Percentiles rank a stretch among this genome's conserved stretches.
phyloP scores from a whole-genome alignment of 768 basidiomycete species.

The Tricholoma terreum region DNA sequence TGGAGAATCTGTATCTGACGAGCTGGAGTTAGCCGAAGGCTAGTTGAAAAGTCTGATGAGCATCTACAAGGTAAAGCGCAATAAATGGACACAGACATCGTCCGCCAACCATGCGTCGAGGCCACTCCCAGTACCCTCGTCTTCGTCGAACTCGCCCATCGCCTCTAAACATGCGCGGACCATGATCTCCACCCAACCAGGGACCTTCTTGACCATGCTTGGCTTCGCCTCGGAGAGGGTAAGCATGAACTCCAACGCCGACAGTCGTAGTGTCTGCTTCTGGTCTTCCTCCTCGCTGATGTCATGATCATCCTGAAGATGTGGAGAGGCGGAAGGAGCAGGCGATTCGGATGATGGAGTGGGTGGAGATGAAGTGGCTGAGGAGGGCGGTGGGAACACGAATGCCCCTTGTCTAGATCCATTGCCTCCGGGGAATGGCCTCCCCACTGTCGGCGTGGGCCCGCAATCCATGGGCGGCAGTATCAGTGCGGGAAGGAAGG shows the following conservation, averaged over 20 bases:
- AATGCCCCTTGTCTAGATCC: constrained; percentile 34
- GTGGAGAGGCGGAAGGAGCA: constrained; percentile 17
- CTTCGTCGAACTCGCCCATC: constrained; percentile 75
- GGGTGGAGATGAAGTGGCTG: not conserved
- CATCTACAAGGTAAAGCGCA: not conserved
- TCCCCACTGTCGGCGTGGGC: constrained; percentile 46
- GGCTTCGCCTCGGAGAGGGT: constrained; percentile 74
- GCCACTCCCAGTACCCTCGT: constrained; percentile 31
- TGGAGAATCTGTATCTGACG: constrained; percentile 60
- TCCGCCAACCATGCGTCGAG: constrained; percentile 65
- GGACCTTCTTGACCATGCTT: constrained; percentile 61
- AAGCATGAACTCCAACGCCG: constrained; percentile 82
- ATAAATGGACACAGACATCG: constrained; percentile 52
- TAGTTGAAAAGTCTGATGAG: constrained; percentile 22
- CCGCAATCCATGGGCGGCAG: constrained; percentile 53
- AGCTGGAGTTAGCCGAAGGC: constrained; percentile 61
- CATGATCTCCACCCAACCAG: constrained; percentile 68
- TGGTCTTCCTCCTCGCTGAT: constrained; percentile 54
- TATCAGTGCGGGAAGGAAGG: constrained; percentile 70
- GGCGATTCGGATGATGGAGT: not conserved
- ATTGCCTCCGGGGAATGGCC: constrained; percentile 39
- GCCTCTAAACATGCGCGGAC: constrained; percentile 79
- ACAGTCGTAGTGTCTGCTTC: constrained; percentile 63
- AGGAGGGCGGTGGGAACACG: constrained; percentile 35
- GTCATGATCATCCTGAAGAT: constrained; percentile 26